Conservation (phyloP, 2,329 filamentous ascomycete species). For the Rhynchosporium agropyri region DNA sequence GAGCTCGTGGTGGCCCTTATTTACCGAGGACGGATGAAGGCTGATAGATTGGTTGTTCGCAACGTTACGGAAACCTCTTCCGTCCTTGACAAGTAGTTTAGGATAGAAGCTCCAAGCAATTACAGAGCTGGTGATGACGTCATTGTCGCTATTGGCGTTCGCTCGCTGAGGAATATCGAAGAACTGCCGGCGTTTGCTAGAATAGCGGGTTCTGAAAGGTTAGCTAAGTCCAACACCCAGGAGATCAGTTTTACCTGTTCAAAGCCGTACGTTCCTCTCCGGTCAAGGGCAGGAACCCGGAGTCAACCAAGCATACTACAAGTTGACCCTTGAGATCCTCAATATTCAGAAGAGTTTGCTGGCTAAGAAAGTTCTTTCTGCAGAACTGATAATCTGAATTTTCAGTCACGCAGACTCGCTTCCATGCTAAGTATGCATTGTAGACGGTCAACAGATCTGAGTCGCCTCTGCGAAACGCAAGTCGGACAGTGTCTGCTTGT, state of each 20-base stretch:
- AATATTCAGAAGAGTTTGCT: constrained; percentile 87
- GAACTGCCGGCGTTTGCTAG: constrained; percentile 67
- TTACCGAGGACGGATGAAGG: constrained; percentile 86
- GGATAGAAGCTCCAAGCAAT: constrained; percentile 96
- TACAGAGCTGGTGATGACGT: constrained; percentile 76
- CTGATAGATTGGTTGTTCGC: constrained; percentile 90
- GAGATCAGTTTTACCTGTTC: constrained; percentile 49
- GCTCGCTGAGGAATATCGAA: constrained; percentile 79
- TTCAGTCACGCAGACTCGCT: constrained; percentile 70
- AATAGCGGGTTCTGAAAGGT: constrained; percentile 57
- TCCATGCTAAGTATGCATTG: constrained; percentile 92
- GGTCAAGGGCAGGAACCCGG: constrained; percentile 77
- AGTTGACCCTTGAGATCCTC: constrained; percentile 96
- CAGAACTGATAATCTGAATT: constrained; percentile 87
- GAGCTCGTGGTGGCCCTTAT: constrained; percentile 68
- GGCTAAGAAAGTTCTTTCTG: constrained; percentile 88
- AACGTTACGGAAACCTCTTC: constrained; percentile 86
- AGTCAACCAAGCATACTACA: constrained; percentile 80
- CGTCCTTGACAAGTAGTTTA: constrained; percentile 82
- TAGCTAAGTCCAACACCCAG: constrained; percentile 42
- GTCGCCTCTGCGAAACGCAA: constrained; percentile 80
- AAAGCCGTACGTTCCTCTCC: constrained; percentile 71
- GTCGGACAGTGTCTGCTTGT: constrained; percentile 78
- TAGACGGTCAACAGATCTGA: constrained; percentile 92
- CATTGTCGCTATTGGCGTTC: constrained; percentile 77